Base-by-base conservation (phyloP, 306 rosid species). In the Dalbergia cultrata region DNA sequence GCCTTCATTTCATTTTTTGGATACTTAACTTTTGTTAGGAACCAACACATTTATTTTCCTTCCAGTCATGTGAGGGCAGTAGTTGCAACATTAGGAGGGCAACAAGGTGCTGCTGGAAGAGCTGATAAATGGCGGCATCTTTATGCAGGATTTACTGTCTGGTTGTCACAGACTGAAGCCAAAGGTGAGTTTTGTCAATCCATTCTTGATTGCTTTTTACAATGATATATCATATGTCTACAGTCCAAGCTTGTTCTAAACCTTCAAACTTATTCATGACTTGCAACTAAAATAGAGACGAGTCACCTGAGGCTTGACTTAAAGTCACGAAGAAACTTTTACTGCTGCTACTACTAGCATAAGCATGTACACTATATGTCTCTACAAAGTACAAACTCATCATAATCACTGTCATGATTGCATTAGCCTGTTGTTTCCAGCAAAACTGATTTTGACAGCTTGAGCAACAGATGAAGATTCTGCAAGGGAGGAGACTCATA, bases 101-200 rank as follows among this genome's bases (percentile, higher is more conserved):
- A 74, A 83, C 89, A 83, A 0, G 94, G 98, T 76, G 91, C 88
- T 72, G 89, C 97, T 64, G 50, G 84, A 82, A 92, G 86, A 58
- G 78, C 87, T 69, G 88, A 87, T 83, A 87, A 88, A 62, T 95
- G 99, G 97, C 84, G 16, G 78, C 97, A 95, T 89, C 97, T 95
- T 50, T 81, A 87, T 82, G 93, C 97, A 2, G 98, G 99, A 68
- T 95, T 93, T 85, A 93, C 94, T 19, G 81, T 93, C 76, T 95
- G 97, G 97, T 80, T 95, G 84, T 95, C 97, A 31, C 90, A 87
- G 66, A 95, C 98, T n/a, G 90, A 91, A 79, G 92, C 98, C 62
- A 35, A 50, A 63, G 97, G 98, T 91, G 72, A 72, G 44, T 77
- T 43, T 80, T 63, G 44, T 77, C 71, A 16, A 70, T 81, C 9